phyloP scores from a whole-genome alignment of 164 flowering plant genomes.

The Vitis riparia region DNA sequence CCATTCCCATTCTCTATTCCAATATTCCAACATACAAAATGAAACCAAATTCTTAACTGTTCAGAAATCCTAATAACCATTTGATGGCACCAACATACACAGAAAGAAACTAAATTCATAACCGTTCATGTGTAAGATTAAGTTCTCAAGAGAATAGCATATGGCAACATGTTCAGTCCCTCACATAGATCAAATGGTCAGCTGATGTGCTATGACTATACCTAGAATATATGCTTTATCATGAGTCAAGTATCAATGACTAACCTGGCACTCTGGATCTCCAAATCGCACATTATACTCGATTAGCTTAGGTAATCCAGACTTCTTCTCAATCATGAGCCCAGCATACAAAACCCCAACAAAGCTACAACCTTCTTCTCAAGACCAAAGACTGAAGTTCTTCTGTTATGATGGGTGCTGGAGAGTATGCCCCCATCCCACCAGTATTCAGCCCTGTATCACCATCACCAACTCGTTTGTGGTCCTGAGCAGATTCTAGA shows the following conservation, averaged over 20 bases:
- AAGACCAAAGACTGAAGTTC: slow-evolving; percentile 74
- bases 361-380: slow-evolving; percentile 88
- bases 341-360: slow-evolving; percentile 96
- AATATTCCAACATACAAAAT: too few species aligned
- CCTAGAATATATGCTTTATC: too few species aligned
- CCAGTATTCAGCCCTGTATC: slow-evolving; percentile 97
- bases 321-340: slow-evolving; percentile 92
- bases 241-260: slow-evolving; percentile 12
- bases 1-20: too few species aligned
- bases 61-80: too few species aligned
- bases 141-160: too few species aligned
- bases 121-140: too few species aligned
- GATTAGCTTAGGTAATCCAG: slow-evolving; percentile 86
- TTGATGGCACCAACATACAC: too few species aligned
- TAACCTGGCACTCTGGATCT: slow-evolving; percentile 98
- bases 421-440: slow-evolving; percentile 98
- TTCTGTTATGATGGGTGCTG: slow-evolving; percentile 82
- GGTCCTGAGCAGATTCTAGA: slow-evolving; percentile 96
- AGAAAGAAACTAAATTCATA: too few species aligned
- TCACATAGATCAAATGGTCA: too few species aligned
- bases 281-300: slow-evolving; percentile 98
- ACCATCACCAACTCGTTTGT: slow-evolving; percentile 96
- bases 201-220: too few species aligned
- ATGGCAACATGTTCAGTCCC: too few species aligned
- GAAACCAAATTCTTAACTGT: too few species aligned